Evolutionary conservation across 2,329 filamentous ascomycete species (phyloP).

Genomic region (Colletotrichum tabaci): DNA sequence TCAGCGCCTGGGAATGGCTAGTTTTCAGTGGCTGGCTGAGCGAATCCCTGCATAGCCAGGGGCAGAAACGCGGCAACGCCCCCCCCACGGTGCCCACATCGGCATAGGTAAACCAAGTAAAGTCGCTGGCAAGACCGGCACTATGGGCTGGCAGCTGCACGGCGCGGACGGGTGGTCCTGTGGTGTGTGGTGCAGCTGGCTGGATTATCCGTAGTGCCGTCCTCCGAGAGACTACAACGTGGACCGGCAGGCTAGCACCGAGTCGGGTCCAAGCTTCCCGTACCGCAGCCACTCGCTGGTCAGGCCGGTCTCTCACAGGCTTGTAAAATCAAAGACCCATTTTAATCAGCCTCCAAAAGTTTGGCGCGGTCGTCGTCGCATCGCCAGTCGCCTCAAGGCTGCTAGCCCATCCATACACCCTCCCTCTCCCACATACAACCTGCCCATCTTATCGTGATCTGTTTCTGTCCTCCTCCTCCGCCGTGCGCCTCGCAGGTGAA

Average conservation of each 20-base stretch:
- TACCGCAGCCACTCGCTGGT: background rate
- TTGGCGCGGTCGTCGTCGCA: conserved; percentile 39
- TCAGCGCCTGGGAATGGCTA: conserved; percentile 31
- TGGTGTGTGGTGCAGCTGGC: background rate
- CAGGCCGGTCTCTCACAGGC: background rate
- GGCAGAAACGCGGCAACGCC: conserved; percentile 17
- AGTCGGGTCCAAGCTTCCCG: conserved; percentile 3
- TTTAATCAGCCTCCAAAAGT: conserved; percentile 42
- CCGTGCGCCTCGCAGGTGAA: background rate
- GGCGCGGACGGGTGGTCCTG: background rate
- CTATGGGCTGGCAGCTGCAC: conserved; percentile 28
- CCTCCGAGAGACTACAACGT: background rate
- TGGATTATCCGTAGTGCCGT: conserved; percentile 36
- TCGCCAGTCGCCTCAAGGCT: conserved; percentile 29
- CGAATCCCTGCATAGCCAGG: conserved; percentile 36
- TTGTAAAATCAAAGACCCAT: conserved; percentile 18
- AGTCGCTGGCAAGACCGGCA: conserved; percentile 22
- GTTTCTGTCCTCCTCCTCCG: background rate
- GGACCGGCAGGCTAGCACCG: background rate
- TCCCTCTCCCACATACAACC: background rate
- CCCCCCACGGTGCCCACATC: conserved; percentile 37
- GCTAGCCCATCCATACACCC: conserved; percentile 1
- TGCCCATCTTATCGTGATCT: conserved; percentile 9
- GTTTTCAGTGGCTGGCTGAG: conserved; percentile 30
- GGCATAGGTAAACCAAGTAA: conserved; percentile 19